Evolutionary conservation across 805 yeast species (phyloP).

Genomic region (Nakazawaea wyomingensis): DNA sequence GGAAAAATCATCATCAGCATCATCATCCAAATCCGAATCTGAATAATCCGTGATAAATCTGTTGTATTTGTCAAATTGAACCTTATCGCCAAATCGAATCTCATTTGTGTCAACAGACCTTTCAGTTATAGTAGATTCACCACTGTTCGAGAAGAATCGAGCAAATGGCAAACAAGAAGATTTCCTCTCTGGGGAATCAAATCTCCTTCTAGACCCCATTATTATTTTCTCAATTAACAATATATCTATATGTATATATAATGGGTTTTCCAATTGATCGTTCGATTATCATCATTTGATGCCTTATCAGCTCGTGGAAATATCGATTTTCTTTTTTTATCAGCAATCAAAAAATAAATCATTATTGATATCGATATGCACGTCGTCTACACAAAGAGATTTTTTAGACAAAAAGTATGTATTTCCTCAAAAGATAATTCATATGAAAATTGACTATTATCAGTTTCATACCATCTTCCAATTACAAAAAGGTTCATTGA

Average conservation of each 20-base stretch:
- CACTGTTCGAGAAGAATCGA: background rate
- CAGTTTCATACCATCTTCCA: too few species aligned
- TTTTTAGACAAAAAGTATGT: background rate
- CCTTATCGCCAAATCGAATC: conserved; percentile 3
- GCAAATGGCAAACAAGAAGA: conserved; percentile 10
- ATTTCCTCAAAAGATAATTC: background rate
- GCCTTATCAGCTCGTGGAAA: conserved; percentile 2
- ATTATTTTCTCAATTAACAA: too few species aligned
- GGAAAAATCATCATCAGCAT: background rate
- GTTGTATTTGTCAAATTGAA: background rate
- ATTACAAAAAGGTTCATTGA: too few species aligned
- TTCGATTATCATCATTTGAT: background rate
- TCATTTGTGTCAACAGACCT: background rate
- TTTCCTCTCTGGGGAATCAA: conserved; percentile 6
- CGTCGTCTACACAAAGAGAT: background rate
- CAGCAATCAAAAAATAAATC: too few species aligned
- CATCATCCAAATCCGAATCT: conserved; percentile 8
- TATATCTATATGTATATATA: too few species aligned
- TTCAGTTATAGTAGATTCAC: background rate
- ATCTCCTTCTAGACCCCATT: conserved; percentile 6
- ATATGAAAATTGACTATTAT: too few species aligned
- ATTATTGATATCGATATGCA: too few species aligned
- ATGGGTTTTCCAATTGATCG: background rate
- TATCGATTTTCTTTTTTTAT: background rate
- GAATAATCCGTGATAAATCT: conserved; percentile 5